Evolutionary conservation across 352 stramenopile species (phyloP), one percentile per base, ranked within the genome.

Genomic region (Phytophthora lateralis): DNA sequence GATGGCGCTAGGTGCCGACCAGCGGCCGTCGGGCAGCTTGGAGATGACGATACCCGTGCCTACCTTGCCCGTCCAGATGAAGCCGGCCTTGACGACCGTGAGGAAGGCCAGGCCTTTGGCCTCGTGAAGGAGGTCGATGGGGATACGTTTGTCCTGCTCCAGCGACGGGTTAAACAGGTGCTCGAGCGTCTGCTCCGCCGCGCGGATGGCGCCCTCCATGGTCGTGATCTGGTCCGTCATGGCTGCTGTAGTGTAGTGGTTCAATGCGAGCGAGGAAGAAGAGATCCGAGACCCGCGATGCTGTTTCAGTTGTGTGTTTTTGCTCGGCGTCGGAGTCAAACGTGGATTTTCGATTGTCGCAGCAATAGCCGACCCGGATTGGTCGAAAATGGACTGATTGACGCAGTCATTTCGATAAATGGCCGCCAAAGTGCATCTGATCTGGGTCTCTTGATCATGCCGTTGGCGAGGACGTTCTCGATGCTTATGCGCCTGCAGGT

Each of bases 1-100:
- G 63, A 99, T 98, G 6, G 96, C 95, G 20, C 88, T 98, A 14
- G 97, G 97, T 14, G 96, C 94, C 41, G 90, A 98, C 96, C 97
- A 99, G 43, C 89, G 92, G 11, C 96, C 95, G 71, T 98, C 93
- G 3, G 85, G 84, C 9, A 98, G 82, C 60, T 97, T 94, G 14
- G 95, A 85, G 64, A 99, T 85, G 14, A 99, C 90, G 45, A 99
- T 84, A 39, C 97, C 97, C 48, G 85, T 92, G 66, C 87, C 87
- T 26, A 95, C 69, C 60, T 90, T 91, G 55, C 78, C 89, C 8
- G 87, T 96, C 79, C 78, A 90, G 55, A 95, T 85, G 68, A 96
- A 95, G 35, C 84, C 89, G 20, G 73, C 91, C 76, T 98, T 97
- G 61, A 97, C 67, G 12, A 97, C 88, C 29, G 92, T 98, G 48